Base-by-base conservation (phyloP, 441 rosid genomes). In the Erodium trifolium region DNA sequence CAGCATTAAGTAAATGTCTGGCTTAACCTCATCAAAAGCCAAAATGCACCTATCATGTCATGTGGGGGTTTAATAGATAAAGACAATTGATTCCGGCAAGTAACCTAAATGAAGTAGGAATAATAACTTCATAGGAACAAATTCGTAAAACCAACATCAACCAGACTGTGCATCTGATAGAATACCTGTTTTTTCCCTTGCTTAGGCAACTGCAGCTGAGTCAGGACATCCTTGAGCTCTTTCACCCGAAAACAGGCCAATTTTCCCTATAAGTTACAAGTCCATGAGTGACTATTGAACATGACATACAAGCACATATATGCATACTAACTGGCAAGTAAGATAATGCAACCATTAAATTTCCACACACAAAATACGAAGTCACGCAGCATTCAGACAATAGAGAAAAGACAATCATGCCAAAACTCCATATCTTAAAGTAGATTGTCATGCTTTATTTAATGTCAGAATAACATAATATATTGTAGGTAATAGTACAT, bases 181-280 rank as follows among this genome's bases (percentile, higher is more conserved):
- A 45, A 59, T 60, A 76, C 82, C 82, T 79, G 79, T 57, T 79
- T 79, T 68, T 41, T 73, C 70, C 82, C 82, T 53, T 76, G 79
- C 72, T 76, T 79, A 53, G 76, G 65, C 45, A 79, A 77, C 45
- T 79, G 71, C 11, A 79, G 71, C 67, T 66, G 70, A 31, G 68
- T 63, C 14, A 79, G 76, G 34, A 79, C 77, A 65, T 76, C 79
- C 79, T 76, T 79, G 59, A 79, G 79, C 71, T 79, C 82, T 60
- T 66, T 79, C 63, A 79, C 59, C 37, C 79, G 77, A 68, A 79
- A 79, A 57, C 14, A 59, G 2, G 64, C 45, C 64, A 79, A 73
- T 71, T 79, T 72, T 14, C 43, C 69, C 82, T 79, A 63, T 55
- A 75, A 65, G 47, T n/a, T 31, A 34, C 62, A 10, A 45, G 64